phyloP scores from a whole-genome alignment of 2,329 filamentous ascomycete genomes.

The Triangularia verruculosa region DNA sequence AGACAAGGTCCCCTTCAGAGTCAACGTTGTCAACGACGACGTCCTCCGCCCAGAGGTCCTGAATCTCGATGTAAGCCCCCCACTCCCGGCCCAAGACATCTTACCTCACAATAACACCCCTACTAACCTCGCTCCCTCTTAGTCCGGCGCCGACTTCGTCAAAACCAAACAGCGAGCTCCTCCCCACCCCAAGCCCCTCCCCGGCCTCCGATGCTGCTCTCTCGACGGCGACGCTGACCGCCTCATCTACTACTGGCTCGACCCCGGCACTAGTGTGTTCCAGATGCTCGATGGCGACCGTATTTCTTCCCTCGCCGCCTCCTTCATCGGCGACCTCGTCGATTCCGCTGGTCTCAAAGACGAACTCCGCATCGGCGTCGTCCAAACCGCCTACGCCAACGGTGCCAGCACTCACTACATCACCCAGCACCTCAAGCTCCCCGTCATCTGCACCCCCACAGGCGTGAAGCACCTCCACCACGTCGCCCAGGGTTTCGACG shows the following conservation, averaged over 20 bases:
- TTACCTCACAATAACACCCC: conserved; percentile 6
- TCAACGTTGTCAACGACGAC: conserved; percentile 89
- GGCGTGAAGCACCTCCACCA: conserved; percentile 98
- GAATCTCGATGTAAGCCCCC: conserved; percentile 71
- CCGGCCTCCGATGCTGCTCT: conserved; percentile 79
- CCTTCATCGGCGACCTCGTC: conserved; percentile 87
- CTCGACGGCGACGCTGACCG: conserved; percentile 95
- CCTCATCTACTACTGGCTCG: conserved; percentile 56
- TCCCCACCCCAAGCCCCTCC: conserved; percentile 71
- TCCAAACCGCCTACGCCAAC: conserved; percentile 98
- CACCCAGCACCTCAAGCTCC: conserved; percentile 79
- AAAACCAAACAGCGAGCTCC: conserved; percentile 95
- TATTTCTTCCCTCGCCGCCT: conserved; percentile 89
- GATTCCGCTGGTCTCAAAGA: conserved; percentile 66
- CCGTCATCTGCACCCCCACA: conserved; percentile 88
- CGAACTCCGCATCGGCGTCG: conserved; percentile 78
- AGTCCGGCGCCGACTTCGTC: conserved; percentile 95
- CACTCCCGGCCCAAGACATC: background rate
- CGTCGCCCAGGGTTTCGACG: conserved; percentile 89
- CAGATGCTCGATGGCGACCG: conserved; percentile 93
- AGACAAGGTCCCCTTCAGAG: conserved; percentile 68
- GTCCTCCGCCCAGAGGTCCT: conserved; percentile 84
- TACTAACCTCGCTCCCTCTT: conserved; percentile 12
- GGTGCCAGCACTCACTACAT: conserved; percentile 92
- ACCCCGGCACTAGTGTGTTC: conserved; percentile 67